Evolutionary conservation across 805 yeast species (phyloP), one percentile per base, ranked within the genome.

Genomic region (Teunomyces gatunensis): DNA sequence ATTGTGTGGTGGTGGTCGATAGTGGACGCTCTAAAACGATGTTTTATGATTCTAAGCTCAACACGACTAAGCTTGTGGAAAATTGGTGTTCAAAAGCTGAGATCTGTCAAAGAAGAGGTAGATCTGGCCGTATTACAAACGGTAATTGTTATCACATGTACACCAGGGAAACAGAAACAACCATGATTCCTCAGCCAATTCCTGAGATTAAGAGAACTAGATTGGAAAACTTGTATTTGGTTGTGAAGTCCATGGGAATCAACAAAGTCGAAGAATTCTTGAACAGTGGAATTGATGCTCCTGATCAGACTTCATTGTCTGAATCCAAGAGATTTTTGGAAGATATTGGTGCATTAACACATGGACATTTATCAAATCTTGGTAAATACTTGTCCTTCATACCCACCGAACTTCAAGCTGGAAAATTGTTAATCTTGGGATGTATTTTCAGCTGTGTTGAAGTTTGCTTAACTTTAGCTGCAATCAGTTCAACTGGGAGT

Each of bases 51-150:
- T 58, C 89, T 0, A 73, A 69, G 32, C 72, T 82, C 12, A 87
- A 87, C 55, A 78, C 90, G 4, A 83, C 94, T 0, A 79, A 79
- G 46, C 73, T 92, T 41, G 73, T 82, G 4, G 97, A 92, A 57
- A 74, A 77, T 3, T 92, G 96, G 89, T 89, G 89, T 18, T 91
- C 98, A 0, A 80, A 79, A 52, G 97, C 98, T 0, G 96, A 95
- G 58, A 84, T 84, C 18, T 79, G 82, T 18, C 99, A 92, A 66
- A 79, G 99, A 69, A 76, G 96, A 64, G 99, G 99, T 63, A 87
- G 99, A 73, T 92, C 97, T n/a, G 99, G 99, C 53, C 91, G 99
- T 79, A 89, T 92, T 10, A 79, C 84, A 30, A 74, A 74, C 21
- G 99, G 99, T 48, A 70, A 73, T 11, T 90, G 97, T 52, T 92